Base-by-base conservation (phyloP, 2,329 filamentous ascomycete genomes). In the Fusarium tanahbumbuense region DNA sequence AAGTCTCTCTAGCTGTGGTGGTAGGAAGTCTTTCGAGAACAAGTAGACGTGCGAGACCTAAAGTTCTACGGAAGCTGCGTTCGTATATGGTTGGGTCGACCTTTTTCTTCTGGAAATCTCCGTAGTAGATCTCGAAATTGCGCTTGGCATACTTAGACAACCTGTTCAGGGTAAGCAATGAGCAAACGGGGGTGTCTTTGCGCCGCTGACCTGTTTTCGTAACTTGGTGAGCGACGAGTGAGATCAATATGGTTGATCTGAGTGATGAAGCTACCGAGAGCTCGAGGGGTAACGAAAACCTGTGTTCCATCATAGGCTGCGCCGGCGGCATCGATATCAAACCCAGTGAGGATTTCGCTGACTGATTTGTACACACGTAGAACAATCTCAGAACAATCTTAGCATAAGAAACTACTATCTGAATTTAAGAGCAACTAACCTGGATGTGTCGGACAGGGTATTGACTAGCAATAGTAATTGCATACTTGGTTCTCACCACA, bases 31-130 rank as follows among this genome's bases (percentile, higher is more conserved):
- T 89, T 77, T 97, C 93, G 2, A 97, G 83, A 9, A 97, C 90
- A 9, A 97, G 83, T 3, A 97, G 85, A 47, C 93, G 86, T 27
- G 93, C 93, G 22, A 97, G 86, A 3, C 93, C 93, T 25, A 93
- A 83, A 0, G 92, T 94, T 41, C 92, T 85, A 52, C 85, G 85
- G 73, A 97, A 97, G 60, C 89, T 93, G 50, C 93, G 85, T 79
- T 97, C 93, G 67, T 92, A 97, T 50, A 97, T 94, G 23, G 93
- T 97, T 8, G 93, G 93, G 73, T 97, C 93, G 56, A 97, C 83
- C 13, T 88, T 87, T n/a, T 87, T 87, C 20, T 93, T 88, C 67
- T 96, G 91, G 16, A 97, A 83, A 12, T 89, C 84, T 2, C 91
- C 86, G 89, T 92, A 97, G 77, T 92, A 91, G 1, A 95, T 88